A percentile compares a stretch with the other conserved stretches of the same genome.
Evolutionary conservation across 1,284 basidiomycete species (phyloP).

Genomic region (Sanghuangporus baumii): DNA sequence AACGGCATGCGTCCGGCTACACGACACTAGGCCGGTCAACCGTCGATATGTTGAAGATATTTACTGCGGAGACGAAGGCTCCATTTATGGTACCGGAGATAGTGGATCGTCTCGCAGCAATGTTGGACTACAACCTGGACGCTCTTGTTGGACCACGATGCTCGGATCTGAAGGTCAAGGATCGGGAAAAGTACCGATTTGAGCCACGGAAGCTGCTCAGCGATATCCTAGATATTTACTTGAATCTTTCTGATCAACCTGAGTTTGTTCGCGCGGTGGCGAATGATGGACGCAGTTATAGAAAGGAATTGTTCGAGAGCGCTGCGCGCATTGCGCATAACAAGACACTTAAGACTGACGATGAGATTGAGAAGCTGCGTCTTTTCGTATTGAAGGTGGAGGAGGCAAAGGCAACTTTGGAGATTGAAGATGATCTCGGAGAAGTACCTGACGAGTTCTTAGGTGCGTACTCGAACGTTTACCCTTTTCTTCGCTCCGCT

Average conservation of each 20-base stretch:
- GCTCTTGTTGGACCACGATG: slow-evolving; percentile 85
- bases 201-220: slow-evolving; percentile 80
- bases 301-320: slow-evolving; percentile 76
- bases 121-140: slow-evolving; percentile 94
- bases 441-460: slow-evolving; percentile 96
- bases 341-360: slow-evolving; percentile 70
- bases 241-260: slow-evolving; percentile 79
- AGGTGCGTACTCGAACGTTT: slow-evolving; percentile 44
- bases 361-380: slow-evolving; percentile 73
- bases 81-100: slow-evolving; percentile 98
- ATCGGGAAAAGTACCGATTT: slow-evolving; percentile 89
- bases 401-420: slow-evolving; percentile 68
- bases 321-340: slow-evolving; percentile 70
- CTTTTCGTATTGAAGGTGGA: slow-evolving; percentile 83
- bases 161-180: slow-evolving; percentile 78
- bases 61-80: slow-evolving; percentile 86
- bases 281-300: slow-evolving; percentile 89
- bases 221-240: slow-evolving; percentile 88
- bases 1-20: slow-evolving; percentile 82
- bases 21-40: slow-evolving; percentile 85
- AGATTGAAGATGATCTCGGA: slow-evolving; percentile 89
- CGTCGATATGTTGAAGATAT: slow-evolving; percentile 84
- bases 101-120: slow-evolving; percentile 91
- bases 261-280: slow-evolving; percentile 90
- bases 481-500: slow-evolving; percentile 9